These are phyloP conservation scores for Ceratocystis harringtonii DNA, from an alignment of 2,329 filamentous ascomycete species.

Conservation along the genomic window DNA sequence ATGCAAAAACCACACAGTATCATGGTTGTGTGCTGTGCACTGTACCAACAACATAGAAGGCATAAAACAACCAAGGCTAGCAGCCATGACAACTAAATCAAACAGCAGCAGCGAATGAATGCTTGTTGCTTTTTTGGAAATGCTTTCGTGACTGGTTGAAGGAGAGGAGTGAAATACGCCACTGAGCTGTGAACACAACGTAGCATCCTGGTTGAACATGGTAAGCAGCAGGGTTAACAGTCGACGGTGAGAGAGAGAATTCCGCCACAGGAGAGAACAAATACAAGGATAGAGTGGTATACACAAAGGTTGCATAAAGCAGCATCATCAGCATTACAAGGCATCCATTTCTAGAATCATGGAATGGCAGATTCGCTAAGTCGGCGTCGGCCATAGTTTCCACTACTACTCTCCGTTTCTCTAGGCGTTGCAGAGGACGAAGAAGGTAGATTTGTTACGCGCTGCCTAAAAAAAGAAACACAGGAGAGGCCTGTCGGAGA, in stretches of 20 bases:
- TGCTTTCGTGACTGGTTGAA: no score
- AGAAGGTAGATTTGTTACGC: neutral
- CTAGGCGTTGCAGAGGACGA: no score
- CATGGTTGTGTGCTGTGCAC: neutral
- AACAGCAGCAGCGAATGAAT: neutral
- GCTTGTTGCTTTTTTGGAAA: no score
- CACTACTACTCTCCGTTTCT: no score
- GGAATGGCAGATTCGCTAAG: no score
- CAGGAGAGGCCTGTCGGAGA: neutral
- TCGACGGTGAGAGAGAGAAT: no score
- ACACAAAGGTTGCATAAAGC: no score
- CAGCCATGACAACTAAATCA: no score
- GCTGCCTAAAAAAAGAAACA: neutral
- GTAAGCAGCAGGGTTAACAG: neutral
- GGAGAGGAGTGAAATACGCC: neutral
- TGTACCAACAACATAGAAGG: neutral
- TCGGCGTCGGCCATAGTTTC: no score
- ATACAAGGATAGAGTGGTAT: no score
- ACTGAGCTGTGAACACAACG: neutral
- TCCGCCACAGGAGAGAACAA: neutral
- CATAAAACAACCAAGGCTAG: neutral
- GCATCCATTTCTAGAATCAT: no score
- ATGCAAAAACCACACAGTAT: neutral
- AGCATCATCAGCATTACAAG: no score
- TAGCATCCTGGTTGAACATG: conserved; percentile 1